These are phyloP conservation scores for Penicillium italicum DNA, from an alignment of 2,329 filamentous ascomycete genomes.

Conservation along the genomic window DNA sequence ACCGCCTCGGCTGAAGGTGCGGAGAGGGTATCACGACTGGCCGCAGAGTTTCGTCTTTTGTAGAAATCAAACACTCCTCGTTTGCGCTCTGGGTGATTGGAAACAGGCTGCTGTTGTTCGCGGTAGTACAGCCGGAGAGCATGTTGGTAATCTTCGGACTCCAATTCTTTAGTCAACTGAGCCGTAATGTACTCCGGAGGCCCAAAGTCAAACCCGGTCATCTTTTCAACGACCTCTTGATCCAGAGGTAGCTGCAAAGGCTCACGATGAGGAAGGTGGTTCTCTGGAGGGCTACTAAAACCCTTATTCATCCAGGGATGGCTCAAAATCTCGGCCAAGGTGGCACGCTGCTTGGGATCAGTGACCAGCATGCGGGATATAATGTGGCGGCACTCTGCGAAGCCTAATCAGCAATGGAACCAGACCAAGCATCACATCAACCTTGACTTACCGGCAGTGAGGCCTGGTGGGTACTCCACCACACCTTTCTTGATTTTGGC, in stretches of 20 bases:
- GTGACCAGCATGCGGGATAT: constrained; percentile 95
- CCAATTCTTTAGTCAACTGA: constrained; percentile 79
- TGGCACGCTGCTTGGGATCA: constrained; percentile 81
- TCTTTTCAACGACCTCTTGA: constrained; percentile 76
- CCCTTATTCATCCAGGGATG: constrained; percentile 97
- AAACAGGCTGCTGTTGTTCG: constrained; percentile 62
- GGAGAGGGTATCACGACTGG: constrained; percentile 79
- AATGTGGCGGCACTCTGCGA: constrained; percentile 81
- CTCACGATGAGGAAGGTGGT: constrained; percentile 77
- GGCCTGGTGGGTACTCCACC: constrained; percentile 92
- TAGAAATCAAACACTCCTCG: constrained; percentile 96
- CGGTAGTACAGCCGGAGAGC: constrained; percentile 70
- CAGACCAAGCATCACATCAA: neutral
- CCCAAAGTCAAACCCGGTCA: constrained; percentile 98
- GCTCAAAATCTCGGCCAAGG: constrained; percentile 84
- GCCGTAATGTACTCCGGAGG: constrained; percentile 75
- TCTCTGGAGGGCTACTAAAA: constrained; percentile 80
- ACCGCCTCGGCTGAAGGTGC: constrained; percentile 83
- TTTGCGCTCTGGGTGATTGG: constrained; percentile 68
- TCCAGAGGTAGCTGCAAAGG: constrained; percentile 83
- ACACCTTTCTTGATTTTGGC: constrained; percentile 97
- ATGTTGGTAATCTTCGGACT: constrained; percentile 89
- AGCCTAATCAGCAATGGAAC: constrained; percentile 34
- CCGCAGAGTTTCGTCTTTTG: constrained; percentile 78
- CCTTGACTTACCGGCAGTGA: constrained; percentile 71